Evolutionary conservation across 441 rosid genomes (phyloP).

Genomic region (Euphorbia celastroides): DNA sequence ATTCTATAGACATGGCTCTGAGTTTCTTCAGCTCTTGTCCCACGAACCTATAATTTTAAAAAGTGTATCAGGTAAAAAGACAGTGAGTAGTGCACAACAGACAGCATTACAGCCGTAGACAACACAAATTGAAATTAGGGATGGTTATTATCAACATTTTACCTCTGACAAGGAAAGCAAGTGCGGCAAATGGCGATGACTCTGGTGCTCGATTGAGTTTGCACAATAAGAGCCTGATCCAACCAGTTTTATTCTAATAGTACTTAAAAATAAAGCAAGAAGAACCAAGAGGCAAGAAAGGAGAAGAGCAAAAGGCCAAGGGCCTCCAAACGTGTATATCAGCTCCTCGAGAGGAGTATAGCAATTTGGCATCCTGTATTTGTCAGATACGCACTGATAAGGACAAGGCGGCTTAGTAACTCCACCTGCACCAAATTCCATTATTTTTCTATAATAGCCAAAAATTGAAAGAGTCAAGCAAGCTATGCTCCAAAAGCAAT

Average conservation of each 20-base stretch:
- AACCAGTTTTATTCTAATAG: conserved; percentile 65
- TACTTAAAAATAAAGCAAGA: conserved; percentile 64
- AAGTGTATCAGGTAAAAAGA: conserved; percentile 15
- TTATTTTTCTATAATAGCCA: conserved; percentile 12
- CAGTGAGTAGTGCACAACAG: conserved; percentile 10
- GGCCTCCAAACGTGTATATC: conserved; percentile 91
- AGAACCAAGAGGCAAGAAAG: conserved; percentile 64
- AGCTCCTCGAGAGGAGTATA: conserved; percentile 96
- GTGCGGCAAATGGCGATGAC: conserved; percentile 70
- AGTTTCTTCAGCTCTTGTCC: conserved; percentile 88
- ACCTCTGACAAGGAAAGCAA: conserved; percentile 95
- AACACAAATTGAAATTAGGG: conserved; percentile 18
- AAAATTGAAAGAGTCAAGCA: background rate
- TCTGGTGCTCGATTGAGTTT: conserved; percentile 60
- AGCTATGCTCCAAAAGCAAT: background rate
- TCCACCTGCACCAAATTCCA: conserved; percentile 62
- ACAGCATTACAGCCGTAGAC: conserved; percentile 14
- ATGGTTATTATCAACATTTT: conserved; percentile 21
- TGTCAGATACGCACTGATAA: conserved; percentile 82
- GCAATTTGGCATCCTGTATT: conserved; percentile 96
- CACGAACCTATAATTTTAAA: conserved; percentile 61
- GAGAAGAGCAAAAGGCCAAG: conserved; percentile 72
- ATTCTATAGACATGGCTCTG: conserved; percentile 93
- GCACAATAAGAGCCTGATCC: conserved; percentile 53
- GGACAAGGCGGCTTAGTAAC: conserved; percentile 66